Conservation (phyloP, 176 grass and related monocot species). For the Poa annua region DNA sequence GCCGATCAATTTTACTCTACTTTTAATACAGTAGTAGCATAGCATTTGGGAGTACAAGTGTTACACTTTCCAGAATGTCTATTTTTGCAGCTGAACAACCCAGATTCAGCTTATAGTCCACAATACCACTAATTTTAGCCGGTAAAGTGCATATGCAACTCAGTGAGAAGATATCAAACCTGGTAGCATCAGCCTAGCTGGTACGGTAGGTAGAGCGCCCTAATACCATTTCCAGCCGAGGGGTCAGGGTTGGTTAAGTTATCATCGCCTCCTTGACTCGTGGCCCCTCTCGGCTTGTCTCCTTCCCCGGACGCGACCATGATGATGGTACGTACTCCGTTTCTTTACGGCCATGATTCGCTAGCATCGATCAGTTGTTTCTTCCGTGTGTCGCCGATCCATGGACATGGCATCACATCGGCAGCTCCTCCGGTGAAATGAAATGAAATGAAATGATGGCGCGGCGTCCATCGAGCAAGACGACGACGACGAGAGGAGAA, state of each 20-base stretch:
- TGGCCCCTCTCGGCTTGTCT: background rate
- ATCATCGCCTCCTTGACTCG: slow-evolving; percentile 31
- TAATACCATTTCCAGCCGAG: slow-evolving; percentile 9
- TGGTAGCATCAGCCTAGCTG: background rate
- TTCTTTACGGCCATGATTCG: slow-evolving; percentile 33
- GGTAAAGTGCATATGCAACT: background rate
- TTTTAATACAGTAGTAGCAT: too few species aligned
- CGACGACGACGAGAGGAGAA: background rate
- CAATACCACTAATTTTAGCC: background rate
- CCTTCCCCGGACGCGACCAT: background rate
- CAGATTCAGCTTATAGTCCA: background rate
- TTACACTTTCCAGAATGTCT: background rate
- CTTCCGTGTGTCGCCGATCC: slow-evolving; percentile 9
- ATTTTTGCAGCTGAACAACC: background rate
- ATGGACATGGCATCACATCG: slow-evolving; percentile 36
- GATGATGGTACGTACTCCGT: background rate
- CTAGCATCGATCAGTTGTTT: background rate
- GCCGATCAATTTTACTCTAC: too few species aligned
- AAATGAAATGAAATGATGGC: slow-evolving; percentile 38
- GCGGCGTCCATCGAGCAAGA: background rate
- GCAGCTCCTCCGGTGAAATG: background rate
- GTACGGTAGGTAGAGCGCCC: slow-evolving; percentile 12
- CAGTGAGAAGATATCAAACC: background rate
- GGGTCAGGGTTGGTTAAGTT: background rate
- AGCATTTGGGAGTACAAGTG: background rate